Evolutionary conservation across 495 filamentous ascomycete species (phyloP), one percentile per base, ranked within the genome.

Genomic region (Lindgomyces ingoldianus): DNA sequence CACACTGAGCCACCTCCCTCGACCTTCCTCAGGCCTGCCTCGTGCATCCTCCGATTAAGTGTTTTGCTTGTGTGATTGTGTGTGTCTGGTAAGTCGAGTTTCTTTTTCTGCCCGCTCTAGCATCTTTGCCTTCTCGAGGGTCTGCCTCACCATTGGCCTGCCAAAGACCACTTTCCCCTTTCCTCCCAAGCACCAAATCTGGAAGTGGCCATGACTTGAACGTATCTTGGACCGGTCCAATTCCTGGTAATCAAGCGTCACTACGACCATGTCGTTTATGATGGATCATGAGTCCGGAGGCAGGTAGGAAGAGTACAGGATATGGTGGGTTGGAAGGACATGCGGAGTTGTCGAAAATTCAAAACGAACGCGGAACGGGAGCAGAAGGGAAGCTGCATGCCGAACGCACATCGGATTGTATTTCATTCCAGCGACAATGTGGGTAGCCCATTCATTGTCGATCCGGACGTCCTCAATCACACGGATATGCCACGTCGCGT

Each of bases 331-430:
- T 11, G 22, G 22, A 16, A 24, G 14, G 24, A 22, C n/a, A 8
- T 2, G 48, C 18, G 48, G 12, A 19, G 26, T 8, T 22, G 48
- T 25, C 4, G 25, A 10, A 26, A 22, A 11, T 50, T 6, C 10
- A 11, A 19, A 26, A 11, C 29, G 30, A 41, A 29, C 12, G 14
- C n/a, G 51, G 29, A 8, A 42, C 25, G 30, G 33, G 30, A 21
- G 9, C 16, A 25, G 46, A 49, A 49, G 49, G 36, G 36, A 6
- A 11, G 27, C 1, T 56, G 41, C 54, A 57, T 57, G 39, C 54
- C 54, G 25, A 2, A 29, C 54, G 54, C 42, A 27, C 41, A 45
- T 30, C 24, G 39, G 54, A 57, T 57, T 57, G 54, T 39, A 47
- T 19, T 2, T 14, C 14, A 24, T n/a, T 18, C 18, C 14, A 4